Evolutionary conservation across 192 early-diverging fungal species (phyloP).

Genomic region (Geranomyces michiganensis): DNA sequence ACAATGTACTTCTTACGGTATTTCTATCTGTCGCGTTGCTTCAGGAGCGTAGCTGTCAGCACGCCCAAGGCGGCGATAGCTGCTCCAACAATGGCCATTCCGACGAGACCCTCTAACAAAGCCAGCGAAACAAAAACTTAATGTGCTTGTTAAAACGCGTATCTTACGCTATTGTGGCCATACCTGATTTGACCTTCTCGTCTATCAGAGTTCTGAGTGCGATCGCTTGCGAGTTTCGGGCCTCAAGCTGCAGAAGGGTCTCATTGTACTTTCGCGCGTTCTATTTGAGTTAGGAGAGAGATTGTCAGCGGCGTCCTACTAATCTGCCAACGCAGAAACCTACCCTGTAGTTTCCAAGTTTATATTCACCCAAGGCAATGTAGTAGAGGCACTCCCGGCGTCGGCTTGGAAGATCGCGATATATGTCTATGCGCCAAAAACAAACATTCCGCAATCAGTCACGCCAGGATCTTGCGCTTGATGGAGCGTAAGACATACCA

Average conservation of each 20-base stretch:
- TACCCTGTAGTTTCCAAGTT: conserved; percentile 82
- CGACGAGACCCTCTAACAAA: conserved; percentile 78
- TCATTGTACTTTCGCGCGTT: conserved; percentile 80
- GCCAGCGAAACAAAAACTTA: neutral
- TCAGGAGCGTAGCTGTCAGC: conserved; percentile 21
- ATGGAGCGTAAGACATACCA: conserved; percentile 47
- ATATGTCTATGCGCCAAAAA: conserved; percentile 70
- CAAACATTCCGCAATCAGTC: neutral
- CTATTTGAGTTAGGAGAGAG: conserved; percentile 12
- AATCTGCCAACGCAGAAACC: neutral
- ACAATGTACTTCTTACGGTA: too few species aligned
- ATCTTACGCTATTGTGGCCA: neutral
- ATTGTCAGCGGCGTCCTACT: neutral
- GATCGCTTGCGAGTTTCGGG: conserved; percentile 79
- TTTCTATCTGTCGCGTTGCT: conserved; percentile 9
- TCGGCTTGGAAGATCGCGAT: conserved; percentile 77
- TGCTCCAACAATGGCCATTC: conserved; percentile 84
- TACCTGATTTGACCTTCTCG: conserved; percentile 73
- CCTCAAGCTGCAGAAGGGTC: conserved; percentile 80
- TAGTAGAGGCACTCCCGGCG: conserved; percentile 95
- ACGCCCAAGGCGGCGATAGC: conserved; percentile 69
- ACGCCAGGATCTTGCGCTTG: neutral
- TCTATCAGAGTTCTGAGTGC: conserved; percentile 77
- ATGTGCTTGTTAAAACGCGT: neutral
- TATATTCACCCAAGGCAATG: conserved; percentile 87